phyloP scores from a whole-genome alignment of 73 alveolate species.

The Tetrahymena malaccensis region DNA sequence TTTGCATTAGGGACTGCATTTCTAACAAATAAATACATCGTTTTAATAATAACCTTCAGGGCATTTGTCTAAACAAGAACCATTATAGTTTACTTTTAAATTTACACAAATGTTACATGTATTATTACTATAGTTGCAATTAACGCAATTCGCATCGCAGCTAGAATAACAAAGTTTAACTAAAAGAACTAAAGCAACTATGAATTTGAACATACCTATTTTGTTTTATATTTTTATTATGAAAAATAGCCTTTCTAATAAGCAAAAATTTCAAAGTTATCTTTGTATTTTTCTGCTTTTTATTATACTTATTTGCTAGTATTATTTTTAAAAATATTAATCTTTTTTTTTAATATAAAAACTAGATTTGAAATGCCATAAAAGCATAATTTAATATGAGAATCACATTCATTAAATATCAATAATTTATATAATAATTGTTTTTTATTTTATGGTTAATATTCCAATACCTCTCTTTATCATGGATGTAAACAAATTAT shows the following conservation, averaged over 20 bases:
- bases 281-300: background rate
- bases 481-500: background rate
- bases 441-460: background rate
- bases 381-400: too few relatives aligned
- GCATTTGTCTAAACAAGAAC: background rate
- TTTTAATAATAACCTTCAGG: background rate
- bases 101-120: background rate
- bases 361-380: background rate
- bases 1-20: background rate
- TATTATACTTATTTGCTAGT: background rate
- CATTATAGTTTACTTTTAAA: background rate
- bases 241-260: background rate
- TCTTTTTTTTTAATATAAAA: background rate
- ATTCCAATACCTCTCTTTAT: background rate
- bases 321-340: background rate
- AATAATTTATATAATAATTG: too few relatives aligned
- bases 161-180: background rate
- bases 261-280: background rate
- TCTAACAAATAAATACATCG: background rate
- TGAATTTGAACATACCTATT: background rate
- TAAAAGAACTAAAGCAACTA: background rate
- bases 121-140: background rate
- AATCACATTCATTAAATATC: background rate
- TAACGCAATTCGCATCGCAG: background rate
- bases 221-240: background rate